Evolutionary conservation across 1,139 yeast genomes (phyloP).

Genomic region (Yamadazyma diospyri): DNA sequence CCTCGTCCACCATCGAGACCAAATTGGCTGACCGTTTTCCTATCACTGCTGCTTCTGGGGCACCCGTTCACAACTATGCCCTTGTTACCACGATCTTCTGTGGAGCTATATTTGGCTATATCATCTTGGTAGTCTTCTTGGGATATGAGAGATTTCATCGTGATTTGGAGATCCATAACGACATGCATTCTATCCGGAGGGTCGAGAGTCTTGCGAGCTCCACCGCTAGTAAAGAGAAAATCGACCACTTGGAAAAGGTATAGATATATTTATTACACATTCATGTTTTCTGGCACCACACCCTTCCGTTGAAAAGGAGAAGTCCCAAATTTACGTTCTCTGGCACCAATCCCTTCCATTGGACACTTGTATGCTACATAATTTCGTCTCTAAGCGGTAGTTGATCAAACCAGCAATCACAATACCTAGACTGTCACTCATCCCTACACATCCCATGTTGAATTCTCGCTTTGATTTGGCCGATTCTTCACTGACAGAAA

Average conservation of each 20-base stretch:
- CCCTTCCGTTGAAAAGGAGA: constrained; percentile 47
- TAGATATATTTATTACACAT: constrained; percentile 2
- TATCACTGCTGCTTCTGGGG: constrained; percentile 18
- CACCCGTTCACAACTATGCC: constrained; percentile 29
- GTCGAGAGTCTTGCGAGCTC: constrained; percentile 6
- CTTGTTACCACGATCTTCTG: constrained; percentile 38
- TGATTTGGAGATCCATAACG: constrained; percentile 14
- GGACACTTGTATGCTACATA: constrained; percentile 68
- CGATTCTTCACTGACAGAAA: constrained; percentile 67
- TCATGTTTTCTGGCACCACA: constrained; percentile 47
- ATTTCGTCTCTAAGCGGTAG: constrained; percentile 64
- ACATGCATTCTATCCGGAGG: constrained; percentile 9
- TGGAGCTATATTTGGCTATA: constrained; percentile 33
- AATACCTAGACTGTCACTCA: constrained; percentile 88
- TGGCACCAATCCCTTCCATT: constrained; percentile 66
- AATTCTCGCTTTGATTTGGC: constrained; percentile 65
- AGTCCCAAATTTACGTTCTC: background rate
- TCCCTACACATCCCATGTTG: constrained; percentile 89
- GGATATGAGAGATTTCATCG: constrained; percentile 35
- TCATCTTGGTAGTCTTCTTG: constrained; percentile 23
- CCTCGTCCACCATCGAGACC: constrained; percentile 37
- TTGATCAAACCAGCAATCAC: constrained; percentile 77
- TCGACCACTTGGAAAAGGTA: constrained; percentile 4
- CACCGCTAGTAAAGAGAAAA: constrained; percentile 3
- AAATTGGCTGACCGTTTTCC: constrained; percentile 31